A percentile compares a stretch with the other conserved stretches of the same genome.
Conservation (phyloP, 257 asterid genomes). For the Scutellaria baicalensis region DNA sequence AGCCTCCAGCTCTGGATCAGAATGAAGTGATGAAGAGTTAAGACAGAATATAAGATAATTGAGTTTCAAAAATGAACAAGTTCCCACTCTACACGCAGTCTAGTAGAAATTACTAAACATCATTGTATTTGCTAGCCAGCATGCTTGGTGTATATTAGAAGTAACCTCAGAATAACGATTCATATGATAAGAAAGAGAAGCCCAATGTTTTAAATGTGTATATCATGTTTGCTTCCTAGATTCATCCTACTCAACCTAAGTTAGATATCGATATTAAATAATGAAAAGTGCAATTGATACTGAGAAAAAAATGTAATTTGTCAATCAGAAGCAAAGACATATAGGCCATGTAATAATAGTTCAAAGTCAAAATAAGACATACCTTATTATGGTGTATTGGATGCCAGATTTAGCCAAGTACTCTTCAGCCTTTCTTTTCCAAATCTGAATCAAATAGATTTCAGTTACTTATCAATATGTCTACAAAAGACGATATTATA, state of each 20-base stretch:
- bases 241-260: neutral
- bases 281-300: neutral
- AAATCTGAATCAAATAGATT: slow-evolving; percentile 34
- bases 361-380: neutral
- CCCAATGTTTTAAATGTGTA: neutral
- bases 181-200: neutral
- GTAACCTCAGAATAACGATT: neutral
- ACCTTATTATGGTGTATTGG: slow-evolving; percentile 93
- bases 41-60: neutral
- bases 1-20: slow-evolving; percentile 78
- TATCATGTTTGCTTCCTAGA: neutral
- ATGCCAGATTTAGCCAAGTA: slow-evolving; percentile 86
- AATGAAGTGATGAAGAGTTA: neutral
- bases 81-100: neutral
- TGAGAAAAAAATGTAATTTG: neutral
- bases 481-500: neutral
- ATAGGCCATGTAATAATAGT: neutral
- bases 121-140: neutral
- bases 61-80: neutral
- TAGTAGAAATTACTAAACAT: neutral
- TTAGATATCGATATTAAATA: neutral
- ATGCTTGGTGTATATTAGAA: neutral
- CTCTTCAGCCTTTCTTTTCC: slow-evolving; percentile 96
- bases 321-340: neutral
- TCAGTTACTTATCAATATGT: neutral